Percentiles rank a stretch among this genome's conserved stretches.
phyloP scores from a whole-genome alignment of 257 asterid genomes.

The Solanum pennellii region DNA sequence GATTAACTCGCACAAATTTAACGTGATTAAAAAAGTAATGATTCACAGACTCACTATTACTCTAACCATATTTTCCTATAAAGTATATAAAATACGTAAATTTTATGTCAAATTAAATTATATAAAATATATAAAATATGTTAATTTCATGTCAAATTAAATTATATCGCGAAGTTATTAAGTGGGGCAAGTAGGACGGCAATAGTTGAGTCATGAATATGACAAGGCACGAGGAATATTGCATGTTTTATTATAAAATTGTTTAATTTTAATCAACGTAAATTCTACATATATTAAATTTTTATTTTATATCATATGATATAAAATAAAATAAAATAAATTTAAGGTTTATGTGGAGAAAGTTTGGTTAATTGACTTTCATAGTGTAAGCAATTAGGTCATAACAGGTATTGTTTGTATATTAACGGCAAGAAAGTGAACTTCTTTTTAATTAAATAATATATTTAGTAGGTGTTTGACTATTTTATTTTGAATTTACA shows the following conservation, averaged over 20 bases:
- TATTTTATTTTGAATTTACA: neutral
- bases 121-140: too few relatives aligned
- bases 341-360: neutral
- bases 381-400: neutral
- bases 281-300: neutral
- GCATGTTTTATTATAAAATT: neutral
- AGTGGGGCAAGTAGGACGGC: neutral
- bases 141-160: neutral
- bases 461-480: neutral
- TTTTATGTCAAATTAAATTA: neutral
- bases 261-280: neutral
- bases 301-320: neutral
- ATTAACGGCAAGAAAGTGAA: neutral
- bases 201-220: neutral
- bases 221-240: neutral
- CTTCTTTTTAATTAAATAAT: neutral
- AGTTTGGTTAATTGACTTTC: neutral
- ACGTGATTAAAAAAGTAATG: too few relatives aligned
- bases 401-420: neutral
- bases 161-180: neutral
- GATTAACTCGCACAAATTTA: neutral
- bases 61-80: too few relatives aligned
- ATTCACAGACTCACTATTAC: accelerated
- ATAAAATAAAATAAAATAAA: neutral
- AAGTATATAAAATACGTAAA: neutral